These are phyloP conservation scores for Halteria grandinella DNA, from an alignment of 73 alveolate genomes.

Conservation along the genomic window DNA sequence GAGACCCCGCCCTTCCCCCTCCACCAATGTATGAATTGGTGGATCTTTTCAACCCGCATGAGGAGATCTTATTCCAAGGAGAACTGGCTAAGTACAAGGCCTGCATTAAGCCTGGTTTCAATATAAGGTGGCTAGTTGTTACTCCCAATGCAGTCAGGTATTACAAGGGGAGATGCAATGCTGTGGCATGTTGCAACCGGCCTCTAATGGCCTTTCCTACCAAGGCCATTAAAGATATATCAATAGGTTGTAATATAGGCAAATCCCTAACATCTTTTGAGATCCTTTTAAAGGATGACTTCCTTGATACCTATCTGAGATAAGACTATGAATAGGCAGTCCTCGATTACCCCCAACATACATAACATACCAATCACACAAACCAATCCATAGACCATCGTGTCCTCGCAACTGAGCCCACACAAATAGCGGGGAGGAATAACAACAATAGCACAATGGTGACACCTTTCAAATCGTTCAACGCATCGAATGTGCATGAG, in stretches of 20 bases:
- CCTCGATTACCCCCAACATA: background rate
- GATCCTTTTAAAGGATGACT: conserved; percentile 37
- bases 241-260: conserved; percentile 13
- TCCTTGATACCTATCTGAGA: conserved; percentile 20
- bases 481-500: background rate
- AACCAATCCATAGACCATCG: no score
- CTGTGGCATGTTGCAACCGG: conserved; percentile 24
- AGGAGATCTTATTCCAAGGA: conserved; percentile 44
- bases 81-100: conserved; percentile 48
- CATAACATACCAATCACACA: no score
- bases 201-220: conserved; percentile 54
- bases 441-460: background rate
- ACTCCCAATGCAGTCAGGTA: conserved; percentile 19
- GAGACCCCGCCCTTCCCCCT: conserved; percentile 10
- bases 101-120: conserved; percentile 16
- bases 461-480: background rate
- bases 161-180: conserved; percentile 50
- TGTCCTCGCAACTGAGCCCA: no score
- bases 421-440: background rate
- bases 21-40: conserved; percentile 34
- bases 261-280: conserved; percentile 10
- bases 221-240: conserved; percentile 26
- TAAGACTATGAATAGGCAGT: conserved; percentile 6
- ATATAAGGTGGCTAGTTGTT: conserved; percentile 42
- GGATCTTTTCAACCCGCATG: conserved; percentile 22